phyloP scores from a whole-genome alignment of 345 rosid species.

The Citrus reticulata region DNA sequence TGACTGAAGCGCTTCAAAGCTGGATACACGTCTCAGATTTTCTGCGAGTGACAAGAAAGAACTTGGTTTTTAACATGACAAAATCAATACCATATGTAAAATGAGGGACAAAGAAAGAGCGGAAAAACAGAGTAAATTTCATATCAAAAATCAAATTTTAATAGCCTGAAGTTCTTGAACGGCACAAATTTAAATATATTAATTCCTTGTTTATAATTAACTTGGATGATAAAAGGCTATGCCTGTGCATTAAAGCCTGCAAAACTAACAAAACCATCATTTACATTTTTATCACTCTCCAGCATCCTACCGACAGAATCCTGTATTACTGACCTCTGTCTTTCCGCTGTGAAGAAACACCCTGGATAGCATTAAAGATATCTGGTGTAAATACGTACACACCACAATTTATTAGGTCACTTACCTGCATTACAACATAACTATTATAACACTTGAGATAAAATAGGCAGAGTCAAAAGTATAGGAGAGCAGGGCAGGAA shows the following conservation, averaged over 20 bases:
- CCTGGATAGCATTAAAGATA: constrained; percentile 67
- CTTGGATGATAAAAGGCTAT: not conserved
- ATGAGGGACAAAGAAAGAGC: not conserved
- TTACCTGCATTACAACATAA: constrained; percentile 54
- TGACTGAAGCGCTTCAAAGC: constrained; percentile 92
- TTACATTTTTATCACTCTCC: not conserved
- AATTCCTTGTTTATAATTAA: not conserved
- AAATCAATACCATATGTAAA: not conserved
- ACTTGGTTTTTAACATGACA: not conserved
- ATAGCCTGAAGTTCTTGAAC: not conserved
- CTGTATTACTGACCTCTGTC: constrained; percentile 58
- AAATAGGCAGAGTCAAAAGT: not conserved
- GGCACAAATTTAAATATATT: not conserved
- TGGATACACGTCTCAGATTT: constrained; percentile 75
- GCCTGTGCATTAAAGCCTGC: not conserved
- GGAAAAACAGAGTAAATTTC: not conserved
- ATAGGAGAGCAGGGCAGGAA: not conserved
- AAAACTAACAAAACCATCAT: not conserved
- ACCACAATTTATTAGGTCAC: constrained; percentile 86
- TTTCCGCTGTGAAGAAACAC: constrained; percentile 59
- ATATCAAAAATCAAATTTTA: not conserved
- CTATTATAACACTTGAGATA: not conserved
- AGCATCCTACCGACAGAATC: not conserved
- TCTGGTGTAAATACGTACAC: constrained; percentile 82
- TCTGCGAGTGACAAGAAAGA: constrained; percentile 37